Base-by-base conservation (phyloP, 2,329 filamentous ascomycete genomes). In the Aspergillus calidoustus region DNA sequence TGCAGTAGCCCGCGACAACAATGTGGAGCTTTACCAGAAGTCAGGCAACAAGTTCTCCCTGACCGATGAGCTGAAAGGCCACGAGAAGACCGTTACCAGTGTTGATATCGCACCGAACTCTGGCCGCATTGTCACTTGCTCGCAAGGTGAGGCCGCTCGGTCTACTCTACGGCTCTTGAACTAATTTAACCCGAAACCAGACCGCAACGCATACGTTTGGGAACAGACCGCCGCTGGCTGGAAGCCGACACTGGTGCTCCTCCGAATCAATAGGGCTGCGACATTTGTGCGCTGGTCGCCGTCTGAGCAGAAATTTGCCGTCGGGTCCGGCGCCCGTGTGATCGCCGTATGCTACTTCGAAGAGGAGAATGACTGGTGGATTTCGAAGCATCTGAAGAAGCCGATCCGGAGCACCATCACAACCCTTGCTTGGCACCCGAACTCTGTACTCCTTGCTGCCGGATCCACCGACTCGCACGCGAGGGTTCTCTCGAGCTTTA, bases 301-400 rank as follows among this genome's bases (percentile, higher is more conserved):
- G 3, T 94, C 91, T 23, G 95, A 99, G 84, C 91, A 89, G 76
- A 99, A 99, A 80, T 99, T 99, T 77, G 95, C 95, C 57, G 95
- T 98, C 28, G 95, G 95, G 63, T 97, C 93, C 30, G 95, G 95
- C 64, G 95, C 97, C 70, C 89, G 95, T 66, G 91, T 97, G 67
- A 97, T 99, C 72, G 93, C 95, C 46, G 87, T 98, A 70, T 99
- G 95, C 84, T 98, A 98, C 83, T 99, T 99, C 71, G 95, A 99
- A 76, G 92, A 97, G 77, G 95, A 99, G 80, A 97, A 99, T 80
- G 93, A 99, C 83, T 99, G 95, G 95, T 99, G 95, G 95, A 94
- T 99, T 47, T 97, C 93, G 43, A 99, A 99, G 85, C 95, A 99
- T 80, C 82, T 99, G 74, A 98, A 98, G 87, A 99, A 98, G 86